Evolutionary conservation across 208 protist genomes (phyloP).

Genomic region (Wallacemonas rigidus): DNA sequence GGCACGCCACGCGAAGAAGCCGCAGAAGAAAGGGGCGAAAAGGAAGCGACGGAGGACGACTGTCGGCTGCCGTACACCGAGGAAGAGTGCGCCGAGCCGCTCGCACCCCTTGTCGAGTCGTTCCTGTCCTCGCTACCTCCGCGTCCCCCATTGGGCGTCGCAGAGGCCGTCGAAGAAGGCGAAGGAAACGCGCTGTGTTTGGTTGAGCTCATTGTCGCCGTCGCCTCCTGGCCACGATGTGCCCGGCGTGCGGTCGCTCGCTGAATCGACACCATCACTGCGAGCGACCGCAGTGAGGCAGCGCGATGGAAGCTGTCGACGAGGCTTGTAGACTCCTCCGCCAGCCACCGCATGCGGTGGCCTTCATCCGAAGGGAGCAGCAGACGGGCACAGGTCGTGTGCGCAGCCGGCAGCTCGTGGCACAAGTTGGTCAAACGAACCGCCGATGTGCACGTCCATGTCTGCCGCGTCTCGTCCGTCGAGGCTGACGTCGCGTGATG

Average conservation of each 20-base stretch:
- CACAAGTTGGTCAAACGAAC: conserved; percentile 32
- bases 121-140: background rate
- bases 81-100: no score
- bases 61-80: no score
- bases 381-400: conserved; percentile 43
- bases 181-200: background rate
- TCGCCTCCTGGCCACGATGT: background rate
- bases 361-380: conserved; percentile 74
- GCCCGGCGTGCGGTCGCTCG: conserved; percentile 5
- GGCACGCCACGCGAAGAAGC: no score
- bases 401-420: conserved; percentile 29
- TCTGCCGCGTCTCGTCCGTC: no score
- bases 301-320: conserved; percentile 55
- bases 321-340: conserved; percentile 55
- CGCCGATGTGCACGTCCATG: conserved; percentile 27
- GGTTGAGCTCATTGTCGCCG: background rate
- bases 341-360: conserved; percentile 74
- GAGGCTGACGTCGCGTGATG: no score
- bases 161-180: background rate
- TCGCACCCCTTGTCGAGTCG: background rate
- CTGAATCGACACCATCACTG: conserved; percentile 46
- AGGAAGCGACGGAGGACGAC: background rate
- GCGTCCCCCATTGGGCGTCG: background rate
- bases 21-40: no score
- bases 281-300: conserved; percentile 75